A percentile compares a stretch with the other conserved stretches of the same genome.
Conservation (phyloP, 768 basidiomycete species). For the Boletus rufocinnamomeus region DNA sequence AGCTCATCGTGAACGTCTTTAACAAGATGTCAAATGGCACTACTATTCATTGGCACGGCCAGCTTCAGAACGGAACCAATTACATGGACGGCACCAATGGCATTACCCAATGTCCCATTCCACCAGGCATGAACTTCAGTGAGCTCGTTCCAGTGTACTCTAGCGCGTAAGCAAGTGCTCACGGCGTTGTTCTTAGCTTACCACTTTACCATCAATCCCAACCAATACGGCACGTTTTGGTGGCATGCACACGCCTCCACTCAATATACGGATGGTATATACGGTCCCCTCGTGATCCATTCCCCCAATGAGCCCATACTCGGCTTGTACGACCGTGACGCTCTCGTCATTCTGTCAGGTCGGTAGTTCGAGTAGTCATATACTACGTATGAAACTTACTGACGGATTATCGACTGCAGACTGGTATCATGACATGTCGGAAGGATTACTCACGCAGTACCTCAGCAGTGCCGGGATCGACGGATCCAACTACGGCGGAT, state of each 20-base stretch:
- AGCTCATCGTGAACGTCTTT: slow-evolving; percentile 38
- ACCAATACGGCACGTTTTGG: slow-evolving; percentile 50
- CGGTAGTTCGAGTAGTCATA: slow-evolving; percentile 13
- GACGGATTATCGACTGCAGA: slow-evolving; percentile 17
- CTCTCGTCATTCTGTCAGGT: slow-evolving; percentile 40
- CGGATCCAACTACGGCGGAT: slow-evolving; percentile 31
- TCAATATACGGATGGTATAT: slow-evolving; percentile 51
- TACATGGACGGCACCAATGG: slow-evolving; percentile 50
- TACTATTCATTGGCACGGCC: slow-evolving; percentile 37
- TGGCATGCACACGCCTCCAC: slow-evolving; percentile 45
- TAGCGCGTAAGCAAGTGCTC: not conserved
- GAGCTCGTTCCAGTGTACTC: slow-evolving; percentile 5
- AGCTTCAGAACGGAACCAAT: slow-evolving; percentile 47
- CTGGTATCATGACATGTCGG: slow-evolving; percentile 38
- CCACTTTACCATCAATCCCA: slow-evolving; percentile 43
- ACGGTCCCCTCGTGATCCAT: slow-evolving; percentile 50
- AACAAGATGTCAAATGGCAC: slow-evolving; percentile 36
- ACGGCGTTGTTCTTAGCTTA: slow-evolving; percentile 24
- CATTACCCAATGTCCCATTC: slow-evolving; percentile 55
- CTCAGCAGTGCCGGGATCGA: slow-evolving; percentile 31
- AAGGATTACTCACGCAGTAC: slow-evolving; percentile 33
- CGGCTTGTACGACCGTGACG: slow-evolving; percentile 42
- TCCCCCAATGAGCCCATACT: slow-evolving; percentile 36
- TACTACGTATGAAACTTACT: not conserved
- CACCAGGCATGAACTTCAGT: slow-evolving; percentile 47